A percentile compares a stretch with the other conserved stretches of the same genome.
phyloP scores from a whole-genome alignment of 352 stramenopile genomes.

The Phytophthora hibernalis region DNA sequence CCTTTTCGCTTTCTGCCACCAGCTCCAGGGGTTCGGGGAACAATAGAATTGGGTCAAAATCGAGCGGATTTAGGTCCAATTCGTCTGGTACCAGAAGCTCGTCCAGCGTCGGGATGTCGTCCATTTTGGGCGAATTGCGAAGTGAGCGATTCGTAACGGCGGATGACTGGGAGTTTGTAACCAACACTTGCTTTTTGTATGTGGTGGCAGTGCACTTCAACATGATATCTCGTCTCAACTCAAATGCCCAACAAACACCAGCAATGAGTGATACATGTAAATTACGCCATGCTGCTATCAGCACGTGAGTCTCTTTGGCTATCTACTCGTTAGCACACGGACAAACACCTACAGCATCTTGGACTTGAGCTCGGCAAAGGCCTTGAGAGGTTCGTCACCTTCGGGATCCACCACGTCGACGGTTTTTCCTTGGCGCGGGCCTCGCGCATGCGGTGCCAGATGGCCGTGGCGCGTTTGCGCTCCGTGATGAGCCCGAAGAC shows the following conservation, averaged over 20 bases:
- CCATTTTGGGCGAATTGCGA: neutral
- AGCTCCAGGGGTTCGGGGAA: slow-evolving; percentile 25
- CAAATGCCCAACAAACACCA: neutral
- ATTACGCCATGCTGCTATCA: slow-evolving; percentile 20
- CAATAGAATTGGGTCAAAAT: slow-evolving; percentile 17
- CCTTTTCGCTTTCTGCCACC: neutral
- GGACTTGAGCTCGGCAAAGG: slow-evolving; percentile 68
- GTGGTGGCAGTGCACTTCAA: neutral
- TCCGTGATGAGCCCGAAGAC: slow-evolving; percentile 93
- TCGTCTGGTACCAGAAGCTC: slow-evolving; percentile 28
- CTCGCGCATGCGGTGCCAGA: slow-evolving; percentile 93
- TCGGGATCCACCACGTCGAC: slow-evolving; percentile 46
- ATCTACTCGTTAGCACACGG: neutral
- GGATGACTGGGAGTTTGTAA: slow-evolving; percentile 7
- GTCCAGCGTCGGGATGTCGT: slow-evolving; percentile 25
- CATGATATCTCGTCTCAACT: neutral
- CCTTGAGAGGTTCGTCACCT: slow-evolving; percentile 51
- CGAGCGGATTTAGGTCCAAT: neutral
- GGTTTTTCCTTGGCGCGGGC: slow-evolving; percentile 43
- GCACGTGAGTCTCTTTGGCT: neutral
- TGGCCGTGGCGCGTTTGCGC: slow-evolving; percentile 94
- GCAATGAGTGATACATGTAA: slow-evolving; percentile 17
- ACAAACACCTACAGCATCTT: slow-evolving; percentile 51
- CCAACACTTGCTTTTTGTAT: slow-evolving; percentile 3
- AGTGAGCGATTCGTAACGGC: slow-evolving; percentile 1